Base-by-base conservation (phyloP, 305 asterid species). In the Fraxinus sp. region DNA sequence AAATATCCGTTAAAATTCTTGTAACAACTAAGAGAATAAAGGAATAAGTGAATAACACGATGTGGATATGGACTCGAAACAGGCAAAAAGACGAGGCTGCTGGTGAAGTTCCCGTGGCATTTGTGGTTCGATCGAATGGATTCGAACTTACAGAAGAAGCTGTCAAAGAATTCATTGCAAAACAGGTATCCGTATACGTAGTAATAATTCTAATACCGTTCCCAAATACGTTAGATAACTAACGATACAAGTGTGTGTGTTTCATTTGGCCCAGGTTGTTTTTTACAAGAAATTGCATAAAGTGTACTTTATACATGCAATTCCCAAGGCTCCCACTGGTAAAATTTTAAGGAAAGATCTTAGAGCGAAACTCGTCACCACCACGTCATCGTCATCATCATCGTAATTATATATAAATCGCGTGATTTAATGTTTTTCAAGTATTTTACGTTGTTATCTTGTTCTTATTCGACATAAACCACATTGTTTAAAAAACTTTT, bases 61-160 rank as follows among this genome's bases (percentile, higher is more conserved):
- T 9, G 0, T 43, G 6, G 11, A 22, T 73, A 26, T 71, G 18
- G 20, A 6, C 0, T n/a, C 35, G 20, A 3, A 26, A 74, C 91
- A 94, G 98, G 81, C 97, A 92, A 91, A 92, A 87, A 32, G 96
- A 93, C 55, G 96, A 86, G 74, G 94, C 80, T 41, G 97, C 97
- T 1, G 98, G 98, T 32, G 97, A 94, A 89, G 97, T 94, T 18
- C 98, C 98, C 0, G 98, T 94, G 77, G 98, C 98, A 5, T 94
- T 94, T 85, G 97, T 94, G 62, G 98, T 93, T 43, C 90, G 74
- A 1, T 82, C 93, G 0, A 86, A 57, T 80, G 93, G 90, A 2
- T 81, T 80, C 20, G 94, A 93, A 59, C 91, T 93, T 59, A 90
- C 93, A 0, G 98, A 93, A 85, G 96, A 93, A 87, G 89, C 83